Conservation (phyloP, 306 rosid species). For the Vigna trinervia region DNA sequence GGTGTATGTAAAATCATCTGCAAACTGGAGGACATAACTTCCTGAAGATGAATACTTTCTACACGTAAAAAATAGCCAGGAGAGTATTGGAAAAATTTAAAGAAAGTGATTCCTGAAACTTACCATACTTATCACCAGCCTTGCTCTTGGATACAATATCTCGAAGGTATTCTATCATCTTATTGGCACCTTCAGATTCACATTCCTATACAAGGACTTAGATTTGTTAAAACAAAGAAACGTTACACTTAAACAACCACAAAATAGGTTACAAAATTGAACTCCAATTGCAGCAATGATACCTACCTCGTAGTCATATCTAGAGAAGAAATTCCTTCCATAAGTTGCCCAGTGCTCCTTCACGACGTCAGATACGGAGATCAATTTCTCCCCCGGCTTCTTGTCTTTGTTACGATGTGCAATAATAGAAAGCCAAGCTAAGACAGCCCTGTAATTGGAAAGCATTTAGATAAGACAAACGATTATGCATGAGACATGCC, state of each 20-base stretch:
- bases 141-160: constrained; percentile 69
- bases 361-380: constrained; percentile 84
- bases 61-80: constrained; percentile 18
- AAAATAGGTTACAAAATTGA: constrained; percentile 21
- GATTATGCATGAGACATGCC: background rate
- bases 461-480: constrained; percentile 35
- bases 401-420: constrained; percentile 87
- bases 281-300: constrained; percentile 25
- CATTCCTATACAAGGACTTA: constrained; percentile 72
- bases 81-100: constrained; percentile 37
- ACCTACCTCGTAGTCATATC: constrained; percentile 93
- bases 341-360: constrained; percentile 91
- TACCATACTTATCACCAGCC: constrained; percentile 85
- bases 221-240: constrained; percentile 34
- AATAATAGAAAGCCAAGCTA: constrained; percentile 96
- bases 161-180: constrained; percentile 79
- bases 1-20: constrained; percentile 86
- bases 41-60: constrained; percentile 57
- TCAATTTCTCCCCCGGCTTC: constrained; percentile 78
- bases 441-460: constrained; percentile 79
- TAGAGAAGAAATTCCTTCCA: constrained; percentile 93
- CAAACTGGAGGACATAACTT: constrained; percentile 80
- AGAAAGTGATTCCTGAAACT: constrained; percentile 40
- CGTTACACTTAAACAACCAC: constrained; percentile 27
- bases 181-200: constrained; percentile 88